phyloP scores from a whole-genome alignment of 306 rosid genomes.

The Gillenia trifoliata region DNA sequence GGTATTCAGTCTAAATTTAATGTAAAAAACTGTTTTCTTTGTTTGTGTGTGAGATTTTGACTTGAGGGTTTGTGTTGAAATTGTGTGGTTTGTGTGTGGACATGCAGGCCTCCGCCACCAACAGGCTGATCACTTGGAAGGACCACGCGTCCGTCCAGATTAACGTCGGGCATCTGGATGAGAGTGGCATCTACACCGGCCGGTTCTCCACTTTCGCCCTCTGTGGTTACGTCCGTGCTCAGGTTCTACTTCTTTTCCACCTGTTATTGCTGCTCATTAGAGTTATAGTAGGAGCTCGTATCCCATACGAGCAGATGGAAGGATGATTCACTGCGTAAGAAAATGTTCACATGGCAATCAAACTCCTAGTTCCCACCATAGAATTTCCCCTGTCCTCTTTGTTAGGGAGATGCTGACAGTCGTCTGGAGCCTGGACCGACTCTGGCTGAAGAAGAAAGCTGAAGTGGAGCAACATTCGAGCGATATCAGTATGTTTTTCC shows the following conservation, averaged over 20 bases:
- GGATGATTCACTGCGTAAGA: too few relatives aligned
- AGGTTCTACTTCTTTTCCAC: slow-evolving; percentile 31
- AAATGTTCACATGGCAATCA: too few relatives aligned
- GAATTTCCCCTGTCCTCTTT: neutral
- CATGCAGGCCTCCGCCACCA: slow-evolving; percentile 65
- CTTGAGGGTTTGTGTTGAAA: neutral
- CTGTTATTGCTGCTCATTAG: neutral
- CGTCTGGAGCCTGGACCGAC: neutral
- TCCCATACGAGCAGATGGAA: too few relatives aligned
- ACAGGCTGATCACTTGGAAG: slow-evolving; percentile 63
- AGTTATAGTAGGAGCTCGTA: neutral
- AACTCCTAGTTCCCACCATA: neutral
- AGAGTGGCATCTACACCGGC: slow-evolving; percentile 64
- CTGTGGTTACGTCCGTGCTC: slow-evolving; percentile 66
- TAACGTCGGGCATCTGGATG: slow-evolving; percentile 65
- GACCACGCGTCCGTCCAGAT: slow-evolving; percentile 75
- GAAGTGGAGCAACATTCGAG: neutral
- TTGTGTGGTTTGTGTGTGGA: neutral
- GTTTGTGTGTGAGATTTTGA: neutral
- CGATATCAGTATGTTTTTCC: neutral
- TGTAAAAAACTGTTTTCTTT: neutral
- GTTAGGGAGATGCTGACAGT: neutral
- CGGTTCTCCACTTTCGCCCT: slow-evolving; percentile 68
- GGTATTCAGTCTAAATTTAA: neutral
- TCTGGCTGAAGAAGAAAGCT: neutral